phyloP scores from a whole-genome alignment of 2,329 filamentous ascomycete genomes.

The Elsinoe ampelina region DNA sequence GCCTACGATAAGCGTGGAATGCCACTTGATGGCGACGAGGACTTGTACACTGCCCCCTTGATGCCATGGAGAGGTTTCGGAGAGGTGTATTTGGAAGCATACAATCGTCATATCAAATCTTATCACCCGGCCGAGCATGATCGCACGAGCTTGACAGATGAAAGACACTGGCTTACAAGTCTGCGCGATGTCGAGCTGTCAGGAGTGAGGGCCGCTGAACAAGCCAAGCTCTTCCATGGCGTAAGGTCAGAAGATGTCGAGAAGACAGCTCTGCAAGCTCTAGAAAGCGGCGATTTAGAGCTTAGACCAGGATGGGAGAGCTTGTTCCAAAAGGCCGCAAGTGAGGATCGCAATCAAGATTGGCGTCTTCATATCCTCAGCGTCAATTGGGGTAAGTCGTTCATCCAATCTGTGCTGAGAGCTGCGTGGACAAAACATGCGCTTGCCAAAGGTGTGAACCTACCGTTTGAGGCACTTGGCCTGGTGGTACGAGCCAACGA shows the following conservation, averaged over 20 bases:
- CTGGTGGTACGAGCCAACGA: conserved; percentile 28
- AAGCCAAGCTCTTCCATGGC: conserved; percentile 32
- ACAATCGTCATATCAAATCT: conserved; percentile 24
- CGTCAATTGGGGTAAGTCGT: conserved; percentile 40
- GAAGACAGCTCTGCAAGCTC: conserved; percentile 21
- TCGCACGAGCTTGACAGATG: conserved; percentile 27
- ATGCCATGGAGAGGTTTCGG: conserved; percentile 32
- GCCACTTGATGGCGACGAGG: neutral
- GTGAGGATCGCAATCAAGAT: neutral
- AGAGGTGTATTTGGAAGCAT: conserved; percentile 35
- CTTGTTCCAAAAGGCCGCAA: conserved; percentile 20
- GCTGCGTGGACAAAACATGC: neutral
- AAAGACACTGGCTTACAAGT: conserved; percentile 30
- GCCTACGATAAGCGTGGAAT: conserved; percentile 17
- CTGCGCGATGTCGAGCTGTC: conserved; percentile 31
- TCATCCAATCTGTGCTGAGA: conserved; percentile 28
- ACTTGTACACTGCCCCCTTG: neutral
- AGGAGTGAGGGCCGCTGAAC: conserved; percentile 33
- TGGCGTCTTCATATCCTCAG: conserved; percentile 32
- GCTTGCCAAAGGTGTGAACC: neutral
- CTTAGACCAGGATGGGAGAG: conserved; percentile 30
- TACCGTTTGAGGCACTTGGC: conserved; percentile 13
- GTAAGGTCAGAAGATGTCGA: conserved; percentile 27
- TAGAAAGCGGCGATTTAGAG: conserved; percentile 26
- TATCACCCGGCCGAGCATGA: conserved; percentile 23